These are phyloP conservation scores for Cyberlindnera mycetangii DNA, from an alignment of 805 yeast species.

Conservation along the genomic window DNA sequence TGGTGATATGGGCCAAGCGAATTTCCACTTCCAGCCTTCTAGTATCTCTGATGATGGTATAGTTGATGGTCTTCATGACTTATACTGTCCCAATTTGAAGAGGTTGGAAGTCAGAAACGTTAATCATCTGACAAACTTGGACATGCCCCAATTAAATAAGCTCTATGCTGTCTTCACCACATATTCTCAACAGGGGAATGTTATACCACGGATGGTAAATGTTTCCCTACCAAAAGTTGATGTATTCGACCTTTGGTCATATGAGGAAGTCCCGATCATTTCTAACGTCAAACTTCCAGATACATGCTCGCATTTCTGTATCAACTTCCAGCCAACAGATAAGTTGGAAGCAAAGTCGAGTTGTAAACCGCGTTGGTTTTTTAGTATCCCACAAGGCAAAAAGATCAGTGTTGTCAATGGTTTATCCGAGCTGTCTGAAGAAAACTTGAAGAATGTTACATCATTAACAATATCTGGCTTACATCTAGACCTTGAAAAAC, in stretches of 20 bases:
- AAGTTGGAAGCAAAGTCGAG: background rate
- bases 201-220: constrained; percentile 4
- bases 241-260: constrained; percentile 6
- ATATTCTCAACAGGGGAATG: background rate
- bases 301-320: constrained; percentile 5
- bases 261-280: constrained; percentile 1
- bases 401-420: constrained; percentile 2
- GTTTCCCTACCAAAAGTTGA: constrained; percentile 2
- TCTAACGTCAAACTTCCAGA: constrained; percentile 1
- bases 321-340: constrained; percentile 6
- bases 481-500: background rate
- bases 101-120: constrained; percentile 4
- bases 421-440: background rate
- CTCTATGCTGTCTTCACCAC: constrained; percentile 5
- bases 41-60: background rate
- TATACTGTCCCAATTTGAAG: constrained; percentile 2
- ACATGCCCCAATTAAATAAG: constrained; percentile 4
- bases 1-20: background rate
- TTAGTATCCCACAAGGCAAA: constrained; percentile 1
- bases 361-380: background rate
- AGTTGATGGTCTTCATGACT: constrained; percentile 2
- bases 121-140: constrained; percentile 2
- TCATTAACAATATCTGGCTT: background rate
- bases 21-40: constrained; percentile 3
- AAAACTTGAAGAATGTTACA: constrained; percentile 1